phyloP scores from a whole-genome alignment of 2,329 filamentous ascomycete species.

The Scedosporium aurantiacum region DNA sequence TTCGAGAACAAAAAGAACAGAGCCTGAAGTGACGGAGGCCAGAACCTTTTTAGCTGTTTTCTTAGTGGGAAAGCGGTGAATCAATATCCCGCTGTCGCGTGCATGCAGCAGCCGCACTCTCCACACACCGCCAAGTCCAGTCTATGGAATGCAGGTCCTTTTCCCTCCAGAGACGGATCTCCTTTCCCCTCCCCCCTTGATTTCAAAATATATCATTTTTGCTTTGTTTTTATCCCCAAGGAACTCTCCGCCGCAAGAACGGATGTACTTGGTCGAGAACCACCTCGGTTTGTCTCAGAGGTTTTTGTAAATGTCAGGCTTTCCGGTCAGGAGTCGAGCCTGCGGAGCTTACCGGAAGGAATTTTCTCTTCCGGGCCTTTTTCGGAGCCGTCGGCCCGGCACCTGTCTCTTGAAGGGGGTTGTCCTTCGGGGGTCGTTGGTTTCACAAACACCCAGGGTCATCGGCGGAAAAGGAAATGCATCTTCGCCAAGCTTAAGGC shows the following conservation, averaged over 20 bases:
- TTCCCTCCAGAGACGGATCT: not conserved
- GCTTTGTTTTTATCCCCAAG: not conserved
- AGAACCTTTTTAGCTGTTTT: no score
- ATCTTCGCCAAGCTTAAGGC: not conserved
- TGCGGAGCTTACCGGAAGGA: not conserved
- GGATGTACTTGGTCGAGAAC: not conserved
- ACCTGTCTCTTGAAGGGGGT: not conserved
- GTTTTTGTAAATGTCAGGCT: not conserved
- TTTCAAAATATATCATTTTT: not conserved
- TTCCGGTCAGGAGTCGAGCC: not conserved
- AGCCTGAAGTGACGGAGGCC: not conserved
- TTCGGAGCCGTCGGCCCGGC: not conserved
- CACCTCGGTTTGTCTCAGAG: no score
- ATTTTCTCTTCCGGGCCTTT: not conserved
- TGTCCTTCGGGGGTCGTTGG: no score
- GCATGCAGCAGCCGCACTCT: not conserved
- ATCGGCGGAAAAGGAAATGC: not conserved
- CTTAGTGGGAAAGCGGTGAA: not conserved
- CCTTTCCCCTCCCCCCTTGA: not conserved
- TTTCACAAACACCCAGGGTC: no score
- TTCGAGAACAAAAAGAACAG: not conserved
- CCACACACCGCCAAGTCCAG: not conserved
- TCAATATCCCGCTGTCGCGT: not conserved
- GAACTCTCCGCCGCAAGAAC: not conserved
- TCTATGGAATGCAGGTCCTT: not conserved